Conservation (phyloP, 345 rosid species). For the Mallotus nudiflorus region DNA sequence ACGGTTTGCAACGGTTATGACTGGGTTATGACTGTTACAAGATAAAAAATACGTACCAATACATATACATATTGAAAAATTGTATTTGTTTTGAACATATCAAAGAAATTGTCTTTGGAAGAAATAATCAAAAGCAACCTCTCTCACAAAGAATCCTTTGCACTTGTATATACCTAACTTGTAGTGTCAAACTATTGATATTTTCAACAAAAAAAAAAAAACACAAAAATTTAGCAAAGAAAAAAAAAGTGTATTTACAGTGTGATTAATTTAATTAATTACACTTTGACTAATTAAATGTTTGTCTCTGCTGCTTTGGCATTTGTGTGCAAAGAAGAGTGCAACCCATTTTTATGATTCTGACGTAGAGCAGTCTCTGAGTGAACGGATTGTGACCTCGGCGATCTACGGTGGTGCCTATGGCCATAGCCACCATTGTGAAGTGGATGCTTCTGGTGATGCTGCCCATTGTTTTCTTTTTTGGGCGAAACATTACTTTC, state of each 20-base stretch:
- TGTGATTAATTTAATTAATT: slow-evolving; percentile 5
- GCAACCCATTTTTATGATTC: slow-evolving; percentile 31
- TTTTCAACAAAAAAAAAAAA: neutral
- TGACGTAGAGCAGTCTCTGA: slow-evolving; percentile 29
- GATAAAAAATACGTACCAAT: too few relatives aligned
- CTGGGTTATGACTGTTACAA: too few relatives aligned
- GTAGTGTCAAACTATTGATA: neutral
- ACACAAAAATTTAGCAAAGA: too few relatives aligned
- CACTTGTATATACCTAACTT: neutral
- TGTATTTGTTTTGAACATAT: too few relatives aligned
- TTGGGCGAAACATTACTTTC: slow-evolving; percentile 29
- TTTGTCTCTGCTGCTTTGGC: slow-evolving; percentile 16
- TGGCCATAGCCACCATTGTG: slow-evolving; percentile 18
- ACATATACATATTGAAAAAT: too few relatives aligned
- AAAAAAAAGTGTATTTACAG: slow-evolving; percentile 11
- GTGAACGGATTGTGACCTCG: slow-evolving; percentile 28
- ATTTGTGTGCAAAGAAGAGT: slow-evolving; percentile 42
- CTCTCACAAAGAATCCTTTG: neutral
- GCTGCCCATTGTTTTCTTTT: slow-evolving; percentile 38
- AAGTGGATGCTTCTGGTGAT: slow-evolving; percentile 33
- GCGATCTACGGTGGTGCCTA: slow-evolving; percentile 33
- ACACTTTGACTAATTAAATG: neutral
- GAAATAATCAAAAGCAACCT: neutral
- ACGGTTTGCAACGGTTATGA: too few relatives aligned
- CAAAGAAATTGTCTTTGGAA: too few relatives aligned